Base-by-base conservation (phyloP, 2,329 filamentous ascomycete species). In the Triangularia verruculosa region DNA sequence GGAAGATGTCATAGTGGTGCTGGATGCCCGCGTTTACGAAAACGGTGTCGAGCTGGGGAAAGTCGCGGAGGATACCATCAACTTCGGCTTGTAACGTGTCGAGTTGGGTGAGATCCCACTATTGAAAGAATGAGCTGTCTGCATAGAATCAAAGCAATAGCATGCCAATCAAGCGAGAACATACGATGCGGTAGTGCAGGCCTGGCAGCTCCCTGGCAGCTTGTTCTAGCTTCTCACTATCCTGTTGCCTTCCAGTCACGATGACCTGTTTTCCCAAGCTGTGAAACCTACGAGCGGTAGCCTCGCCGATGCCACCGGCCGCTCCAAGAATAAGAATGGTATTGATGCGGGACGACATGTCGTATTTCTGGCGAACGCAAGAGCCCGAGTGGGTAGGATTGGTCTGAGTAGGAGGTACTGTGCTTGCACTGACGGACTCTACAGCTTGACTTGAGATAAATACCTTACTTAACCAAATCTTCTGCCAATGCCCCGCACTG, bases 11-110 rank as follows among this genome's bases (percentile, higher is more conserved):
- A 28, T 57, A 57, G 54, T 57, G 34, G 54, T 30, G 17, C 9
- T 57, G 54, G 54, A 57, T 57, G 54, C 54, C 54, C 11, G 54
- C 54, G 28, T 57, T 57, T 8, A 57, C 28, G 8, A 57, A 57
- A n/a, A 57, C 54, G 6, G 54, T 32, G 7, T 57, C 54, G 8
- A 57, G 54, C 27, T 34, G 20, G 54, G 54, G 54, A 15, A 57
- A 57, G 27, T 57, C 28, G 27, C 28, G 17, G 20, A 57, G 28
- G 28, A 57, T 57, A 7, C 13, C n/a, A 1, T 24, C 22, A 9
- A 34, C 54, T 57, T 57, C n/a, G 28, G 27, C 4, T 32, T 57
- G 54, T n/a, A 57, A 8, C 9, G 27, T 34, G n/a, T 57, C 28
- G n/a, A 57, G 28, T 2, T 32, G 54, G 17, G 54, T 32, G 28